Conservation (phyloP, 305 asterid species). For the Euphrasia arctica region DNA sequence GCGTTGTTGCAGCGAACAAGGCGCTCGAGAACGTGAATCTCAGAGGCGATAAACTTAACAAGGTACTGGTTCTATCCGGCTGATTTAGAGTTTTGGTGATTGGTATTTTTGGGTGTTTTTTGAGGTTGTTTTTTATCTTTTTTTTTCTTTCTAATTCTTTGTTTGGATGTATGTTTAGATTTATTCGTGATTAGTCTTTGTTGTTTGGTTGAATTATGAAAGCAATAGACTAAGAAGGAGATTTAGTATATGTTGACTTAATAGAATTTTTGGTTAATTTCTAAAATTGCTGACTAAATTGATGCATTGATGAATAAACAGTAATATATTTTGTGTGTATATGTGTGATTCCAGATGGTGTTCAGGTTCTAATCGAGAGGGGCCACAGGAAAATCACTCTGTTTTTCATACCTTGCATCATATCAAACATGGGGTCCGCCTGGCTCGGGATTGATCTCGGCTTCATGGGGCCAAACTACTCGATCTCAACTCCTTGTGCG, state of each 20-base stretch:
- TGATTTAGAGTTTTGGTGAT: neutral
- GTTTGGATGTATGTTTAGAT: conserved; percentile 13
- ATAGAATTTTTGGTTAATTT: neutral
- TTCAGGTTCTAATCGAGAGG: conserved; percentile 72
- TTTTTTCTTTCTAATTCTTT: conserved; percentile 12
- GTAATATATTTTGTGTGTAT: too few species aligned
- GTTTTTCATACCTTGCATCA: conserved; percentile 88
- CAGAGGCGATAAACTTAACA: conserved; percentile 50
- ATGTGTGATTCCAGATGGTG: conserved; percentile 49
- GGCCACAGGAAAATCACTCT: conserved; percentile 92
- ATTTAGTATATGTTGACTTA: neutral
- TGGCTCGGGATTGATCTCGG: conserved; percentile 92
- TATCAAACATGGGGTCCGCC: conserved; percentile 95
- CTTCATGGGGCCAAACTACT: conserved; percentile 96
- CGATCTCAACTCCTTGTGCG: conserved; percentile 95
- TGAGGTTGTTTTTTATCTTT: too few species aligned
- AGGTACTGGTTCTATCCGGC: conserved; percentile 34
- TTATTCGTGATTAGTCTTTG: conserved; percentile 10
- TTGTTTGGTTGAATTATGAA: conserved; percentile 10
- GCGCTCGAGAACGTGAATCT: conserved; percentile 89
- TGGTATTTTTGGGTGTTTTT: too few species aligned
- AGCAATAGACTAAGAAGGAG: conserved; percentile 4
- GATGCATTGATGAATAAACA: neutral
- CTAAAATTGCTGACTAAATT: neutral
- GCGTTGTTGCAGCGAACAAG: conserved; percentile 91